phyloP scores from a whole-genome alignment of 2,329 filamentous ascomycete species.

The Periconia sp. region DNA sequence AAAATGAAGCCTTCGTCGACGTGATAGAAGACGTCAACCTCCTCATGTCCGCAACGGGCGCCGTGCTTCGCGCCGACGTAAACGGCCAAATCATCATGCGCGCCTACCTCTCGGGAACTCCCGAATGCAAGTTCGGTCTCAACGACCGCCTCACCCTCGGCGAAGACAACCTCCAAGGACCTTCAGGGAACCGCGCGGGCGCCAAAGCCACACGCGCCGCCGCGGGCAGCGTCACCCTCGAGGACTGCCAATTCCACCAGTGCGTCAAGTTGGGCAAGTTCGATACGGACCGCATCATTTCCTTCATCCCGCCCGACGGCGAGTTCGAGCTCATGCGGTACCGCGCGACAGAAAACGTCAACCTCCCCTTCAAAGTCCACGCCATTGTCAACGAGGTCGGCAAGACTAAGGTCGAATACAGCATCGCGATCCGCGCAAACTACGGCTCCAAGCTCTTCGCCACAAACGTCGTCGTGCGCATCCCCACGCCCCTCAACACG shows the following conservation, averaged over 20 bases:
- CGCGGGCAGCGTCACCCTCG: slow-evolving; percentile 90
- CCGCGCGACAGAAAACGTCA: slow-evolving; percentile 96
- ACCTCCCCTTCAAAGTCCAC: slow-evolving; percentile 97
- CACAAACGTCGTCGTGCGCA: slow-evolving; percentile 91
- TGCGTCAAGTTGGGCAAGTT: slow-evolving; percentile 98
- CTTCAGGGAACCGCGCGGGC: slow-evolving; percentile 72
- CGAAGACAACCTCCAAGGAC: slow-evolving; percentile 60
- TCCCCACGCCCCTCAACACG: slow-evolving; percentile 95
- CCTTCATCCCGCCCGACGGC: slow-evolving; percentile 93
- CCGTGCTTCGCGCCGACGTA: slow-evolving; percentile 91
- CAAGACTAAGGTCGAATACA: slow-evolving; percentile 97
- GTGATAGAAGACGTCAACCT: slow-evolving; percentile 99
- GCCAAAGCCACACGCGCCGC: slow-evolving; percentile 93
- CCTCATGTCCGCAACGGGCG: slow-evolving; percentile 96
- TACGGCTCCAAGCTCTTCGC: slow-evolving; percentile 96
- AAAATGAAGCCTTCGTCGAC: slow-evolving; percentile 99
- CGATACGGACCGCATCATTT: slow-evolving; percentile 94
- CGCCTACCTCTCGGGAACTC: slow-evolving; percentile 92
- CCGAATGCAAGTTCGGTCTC: slow-evolving; percentile 97
- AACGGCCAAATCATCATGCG: slow-evolving; percentile 99
- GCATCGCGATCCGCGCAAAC: slow-evolving; percentile 95
- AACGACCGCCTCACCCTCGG: slow-evolving; percentile 96
- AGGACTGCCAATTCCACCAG: slow-evolving; percentile 98
- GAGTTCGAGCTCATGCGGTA: slow-evolving; percentile 99
- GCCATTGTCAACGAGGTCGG: slow-evolving; percentile 98